Base-by-base conservation (phyloP, 2,329 filamentous ascomycete genomes). In the Davidsoniella eucalypti region DNA sequence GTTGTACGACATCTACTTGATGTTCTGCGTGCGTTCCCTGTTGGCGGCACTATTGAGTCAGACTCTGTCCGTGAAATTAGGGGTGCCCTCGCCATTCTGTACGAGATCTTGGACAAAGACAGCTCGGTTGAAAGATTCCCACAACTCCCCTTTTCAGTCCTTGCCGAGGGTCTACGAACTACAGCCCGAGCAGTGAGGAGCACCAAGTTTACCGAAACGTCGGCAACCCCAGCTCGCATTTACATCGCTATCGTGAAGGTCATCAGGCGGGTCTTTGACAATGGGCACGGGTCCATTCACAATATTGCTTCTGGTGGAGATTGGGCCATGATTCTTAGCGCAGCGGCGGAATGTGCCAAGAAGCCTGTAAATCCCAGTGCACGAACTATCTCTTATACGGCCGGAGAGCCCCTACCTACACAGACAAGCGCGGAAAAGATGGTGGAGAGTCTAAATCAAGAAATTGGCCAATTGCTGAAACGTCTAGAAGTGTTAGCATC, bases 1-100 rank as follows among this genome's bases (percentile, higher is more conserved):
- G 80, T 80, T 1, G 71, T 87, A 43, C 71, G 76, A 50, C 73
- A 81, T 21, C 64, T 86, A 18, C 67, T 86, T 29, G 74, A 80
- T 50, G 73, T 80, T 10, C 64, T 83, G 21, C 70, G 70, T 40
- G 69, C 70, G 49, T 67, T 72, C 37, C 63, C 68, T 1, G 54
- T 59, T 0, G 66, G 69, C 39, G 66, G 65, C n/a, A 61, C 65
- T 49, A 67, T 67, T 54, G 69, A 69, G 51, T 75, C 72, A 51
- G 70, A 75, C 47, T 63, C 67, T 16, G 68, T 69, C 42, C 68
- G 77, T 47, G 72, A 79, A 51, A 70, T 82, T 16, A 72, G 78
- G 26, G 79, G 79, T 3, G 73, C 79, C 1, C 63, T 84, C 26
- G 73, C 73, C 10, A 75, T 83, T 5, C 61, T 84, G 33, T 72